These are phyloP conservation scores for Arthrinium puccinioides DNA, from an alignment of 2,329 filamentous ascomycete genomes.

Conservation along the genomic window DNA sequence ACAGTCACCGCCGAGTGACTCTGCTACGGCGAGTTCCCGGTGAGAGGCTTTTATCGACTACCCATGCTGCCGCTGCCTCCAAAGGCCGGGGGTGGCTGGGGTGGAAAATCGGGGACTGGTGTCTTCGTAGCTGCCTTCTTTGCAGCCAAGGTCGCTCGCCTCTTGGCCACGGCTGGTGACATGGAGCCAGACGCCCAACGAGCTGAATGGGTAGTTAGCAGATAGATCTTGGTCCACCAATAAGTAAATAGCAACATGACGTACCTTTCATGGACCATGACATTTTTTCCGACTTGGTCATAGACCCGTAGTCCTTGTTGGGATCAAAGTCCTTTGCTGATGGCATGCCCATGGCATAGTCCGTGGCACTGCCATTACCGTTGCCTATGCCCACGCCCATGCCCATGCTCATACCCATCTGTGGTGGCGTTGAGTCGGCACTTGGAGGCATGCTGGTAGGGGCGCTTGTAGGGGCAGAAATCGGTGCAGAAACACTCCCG, in stretches of 20 bases:
- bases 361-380: conserved; percentile 3
- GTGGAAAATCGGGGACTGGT: conserved; percentile 7
- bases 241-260: conserved; percentile 8
- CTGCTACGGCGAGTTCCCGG: too few species aligned
- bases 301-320: conserved; percentile 49
- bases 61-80: too few species aligned
- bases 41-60: too few species aligned
- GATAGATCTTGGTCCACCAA: too few species aligned
- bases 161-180: conserved; percentile 52
- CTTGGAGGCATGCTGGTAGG: conserved; percentile 11
- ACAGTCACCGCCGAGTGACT: too few species aligned
- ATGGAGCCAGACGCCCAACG: conserved; percentile 56
- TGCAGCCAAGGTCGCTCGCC: conserved; percentile 51
- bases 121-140: conserved; percentile 43
- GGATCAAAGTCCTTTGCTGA: conserved; percentile 7
- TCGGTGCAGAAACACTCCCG: background rate
- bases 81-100: conserved; percentile 4
- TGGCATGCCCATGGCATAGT: too few species aligned
- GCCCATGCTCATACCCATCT: background rate
- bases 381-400: background rate
- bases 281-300: conserved; percentile 62
- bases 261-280: conserved; percentile 58
- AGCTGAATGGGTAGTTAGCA: conserved; percentile 29
- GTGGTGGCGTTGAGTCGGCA: conserved; percentile 7
- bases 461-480: conserved; percentile 8